These are phyloP conservation scores for Skeletonema marinoi DNA, from an alignment of 108 stramenopile genomes.

Conservation along the genomic window DNA sequence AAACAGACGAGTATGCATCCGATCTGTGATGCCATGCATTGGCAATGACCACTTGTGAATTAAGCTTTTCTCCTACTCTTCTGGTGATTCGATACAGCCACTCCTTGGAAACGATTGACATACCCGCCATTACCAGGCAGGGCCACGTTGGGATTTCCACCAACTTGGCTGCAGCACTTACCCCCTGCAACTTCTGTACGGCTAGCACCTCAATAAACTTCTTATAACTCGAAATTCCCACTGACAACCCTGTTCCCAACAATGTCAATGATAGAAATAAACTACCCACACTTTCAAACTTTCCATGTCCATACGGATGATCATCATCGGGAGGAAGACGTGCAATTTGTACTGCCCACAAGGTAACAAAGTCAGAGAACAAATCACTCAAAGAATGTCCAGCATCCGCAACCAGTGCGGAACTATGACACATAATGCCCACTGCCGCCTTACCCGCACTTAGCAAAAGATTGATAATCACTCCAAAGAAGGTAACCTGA, in stretches of 20 bases:
- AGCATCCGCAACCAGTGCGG: slow-evolving; percentile 94
- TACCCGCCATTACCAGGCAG: slow-evolving; percentile 82
- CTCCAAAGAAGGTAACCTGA: slow-evolving; percentile 87
- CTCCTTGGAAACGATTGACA: slow-evolving; percentile 93
- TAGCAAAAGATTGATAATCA: slow-evolving; percentile 78
- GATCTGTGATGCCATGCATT: slow-evolving; percentile 99
- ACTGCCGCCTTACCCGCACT: slow-evolving; percentile 77
- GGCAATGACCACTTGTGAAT: slow-evolving; percentile 94
- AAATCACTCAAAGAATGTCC: slow-evolving; percentile 94
- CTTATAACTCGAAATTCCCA: slow-evolving; percentile 80
- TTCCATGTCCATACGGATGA: slow-evolving; percentile 98
- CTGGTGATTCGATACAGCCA: slow-evolving; percentile 90
- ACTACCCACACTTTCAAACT: slow-evolving; percentile 92
- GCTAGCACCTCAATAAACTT: slow-evolving; percentile 56
- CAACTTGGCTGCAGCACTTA: slow-evolving; percentile 39
- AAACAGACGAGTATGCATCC: slow-evolving; percentile 92
- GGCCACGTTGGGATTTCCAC: slow-evolving; percentile 61
- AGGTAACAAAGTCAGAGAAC: slow-evolving; percentile 91
- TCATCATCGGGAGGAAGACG: slow-evolving; percentile 88
- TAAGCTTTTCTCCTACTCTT: slow-evolving; percentile 78
- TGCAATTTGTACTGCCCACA: slow-evolving; percentile 88
- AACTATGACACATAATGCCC: slow-evolving; percentile 82
- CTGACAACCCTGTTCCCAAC: slow-evolving; percentile 83
- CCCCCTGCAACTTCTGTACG: slow-evolving; percentile 29
- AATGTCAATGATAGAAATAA: slow-evolving; percentile 91